Evolutionary conservation across 148 eudicot species (phyloP).

Genomic region (Camellia japonica): DNA sequence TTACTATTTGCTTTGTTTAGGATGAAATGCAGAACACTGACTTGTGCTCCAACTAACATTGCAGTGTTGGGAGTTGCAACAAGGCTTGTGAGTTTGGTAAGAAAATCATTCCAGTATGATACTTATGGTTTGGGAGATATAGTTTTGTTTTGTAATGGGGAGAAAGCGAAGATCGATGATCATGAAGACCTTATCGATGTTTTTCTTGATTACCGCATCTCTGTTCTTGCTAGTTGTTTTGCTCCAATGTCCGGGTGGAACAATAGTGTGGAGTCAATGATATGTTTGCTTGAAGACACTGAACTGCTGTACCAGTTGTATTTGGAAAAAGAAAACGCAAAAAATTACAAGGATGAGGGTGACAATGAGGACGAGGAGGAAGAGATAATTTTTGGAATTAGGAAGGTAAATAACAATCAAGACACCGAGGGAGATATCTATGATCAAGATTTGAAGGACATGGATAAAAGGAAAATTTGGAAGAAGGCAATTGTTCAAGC

Average conservation of each 20-base stretch:
- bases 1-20: constrained; percentile 28
- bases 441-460: background rate
- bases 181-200: constrained; percentile 32
- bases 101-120: constrained; percentile 12
- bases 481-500: constrained; percentile 17
- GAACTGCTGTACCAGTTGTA: constrained; percentile 33
- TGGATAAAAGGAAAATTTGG: constrained; percentile 9
- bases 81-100: constrained; percentile 23
- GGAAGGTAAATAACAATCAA: background rate
- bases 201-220: constrained; percentile 45
- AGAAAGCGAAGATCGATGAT: constrained; percentile 36
- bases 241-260: constrained; percentile 53
- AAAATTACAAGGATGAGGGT: no score
- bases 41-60: constrained; percentile 60
- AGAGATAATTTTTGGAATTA: no score
- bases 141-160: constrained; percentile 56
- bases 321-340: constrained; percentile 1
- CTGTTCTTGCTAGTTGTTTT: constrained; percentile 33
- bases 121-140: constrained; percentile 59
- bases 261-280: background rate
- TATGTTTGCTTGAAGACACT: constrained; percentile 47
- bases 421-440: background rate
- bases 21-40: constrained; percentile 32
- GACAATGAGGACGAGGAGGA: no score
- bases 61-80: constrained; percentile 41